Conservation (phyloP, 169 alveolate species). For the Amoebophrya sp. region DNA sequence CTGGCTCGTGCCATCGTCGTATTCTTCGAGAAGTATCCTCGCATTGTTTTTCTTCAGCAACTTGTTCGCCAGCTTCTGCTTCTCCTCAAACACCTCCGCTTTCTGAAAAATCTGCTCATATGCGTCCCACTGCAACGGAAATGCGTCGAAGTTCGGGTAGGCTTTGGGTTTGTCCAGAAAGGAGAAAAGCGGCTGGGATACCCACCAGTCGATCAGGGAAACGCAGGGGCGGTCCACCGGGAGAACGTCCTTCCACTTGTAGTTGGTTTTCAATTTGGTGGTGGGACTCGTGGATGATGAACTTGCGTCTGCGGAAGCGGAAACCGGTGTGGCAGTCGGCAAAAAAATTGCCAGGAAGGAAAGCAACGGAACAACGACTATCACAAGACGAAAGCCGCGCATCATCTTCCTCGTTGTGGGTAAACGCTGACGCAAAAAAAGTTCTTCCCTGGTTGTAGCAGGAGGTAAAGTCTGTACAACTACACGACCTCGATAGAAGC, state of each 20-base stretch:
- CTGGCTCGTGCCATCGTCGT: background rate
- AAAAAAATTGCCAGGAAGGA: no score
- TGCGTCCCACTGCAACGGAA: background rate
- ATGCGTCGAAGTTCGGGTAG: constrained; percentile 14
- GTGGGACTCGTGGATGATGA: no score
- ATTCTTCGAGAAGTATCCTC: background rate
- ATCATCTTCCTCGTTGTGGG: no score
- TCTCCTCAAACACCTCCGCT: background rate
- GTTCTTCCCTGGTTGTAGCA: no score
- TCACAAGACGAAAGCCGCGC: no score
- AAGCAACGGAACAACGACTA: no score
- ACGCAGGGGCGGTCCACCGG: background rate
- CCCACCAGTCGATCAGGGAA: background rate
- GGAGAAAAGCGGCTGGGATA: background rate
- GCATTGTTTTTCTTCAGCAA: background rate
- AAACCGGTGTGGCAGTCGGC: no score
- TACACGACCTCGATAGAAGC: no score
- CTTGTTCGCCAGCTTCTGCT: background rate
- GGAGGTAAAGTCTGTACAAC: no score
- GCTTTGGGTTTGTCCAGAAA: background rate
- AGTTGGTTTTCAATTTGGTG: background rate
- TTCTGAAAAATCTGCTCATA: background rate
- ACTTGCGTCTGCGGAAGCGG: no score
- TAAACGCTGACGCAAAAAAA: no score
- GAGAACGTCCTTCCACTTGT: background rate